A percentile compares a stretch with the other conserved stretches of the same genome.
Conservation (phyloP, 768 basidiomycete genomes). For the Panellus pusillus region DNA sequence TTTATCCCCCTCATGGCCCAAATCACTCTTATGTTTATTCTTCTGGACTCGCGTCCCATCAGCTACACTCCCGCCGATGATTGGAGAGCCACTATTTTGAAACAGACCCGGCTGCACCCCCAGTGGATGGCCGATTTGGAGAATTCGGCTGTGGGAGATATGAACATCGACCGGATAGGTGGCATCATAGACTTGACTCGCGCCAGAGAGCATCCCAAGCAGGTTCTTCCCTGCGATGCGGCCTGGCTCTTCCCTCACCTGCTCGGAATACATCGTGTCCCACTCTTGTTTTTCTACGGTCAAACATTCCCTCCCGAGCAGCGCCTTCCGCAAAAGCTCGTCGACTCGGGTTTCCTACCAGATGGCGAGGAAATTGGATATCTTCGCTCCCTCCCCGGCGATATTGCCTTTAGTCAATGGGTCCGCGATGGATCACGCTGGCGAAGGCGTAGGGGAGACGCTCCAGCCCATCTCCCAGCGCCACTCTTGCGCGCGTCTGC, state of each 20-base stretch:
- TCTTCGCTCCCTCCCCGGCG: constrained; percentile 1
- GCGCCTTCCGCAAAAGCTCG: constrained; percentile 10
- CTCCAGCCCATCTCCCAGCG: not conserved
- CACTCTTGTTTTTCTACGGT: constrained; percentile 18
- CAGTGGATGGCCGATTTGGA: constrained; percentile 17
- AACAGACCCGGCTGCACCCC: constrained; percentile 1
- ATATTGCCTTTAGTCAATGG: constrained; percentile 14
- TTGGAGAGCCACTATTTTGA: constrained; percentile 6
- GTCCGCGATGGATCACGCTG: not conserved
- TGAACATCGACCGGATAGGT: constrained; percentile 13
- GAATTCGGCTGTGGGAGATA: constrained; percentile 13
- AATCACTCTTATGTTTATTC: constrained; percentile 9
- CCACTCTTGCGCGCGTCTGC: not conserved
- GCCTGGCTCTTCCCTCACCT: constrained; percentile 14
- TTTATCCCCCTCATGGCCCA: constrained; percentile 17
- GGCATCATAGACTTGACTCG: constrained; percentile 17
- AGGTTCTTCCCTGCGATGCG: constrained; percentile 9
- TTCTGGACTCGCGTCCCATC: constrained; percentile 3
- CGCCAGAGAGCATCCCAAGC: constrained; percentile 7
- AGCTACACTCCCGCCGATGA: not conserved
- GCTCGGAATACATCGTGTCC: constrained; percentile 11
- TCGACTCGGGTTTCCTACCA: constrained; percentile 2
- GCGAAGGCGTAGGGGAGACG: not conserved
- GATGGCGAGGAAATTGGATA: not conserved
- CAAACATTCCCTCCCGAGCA: constrained; percentile 5